Conservation (phyloP, 2,329 filamentous ascomycete genomes). For the Trichoderma sp. region DNA sequence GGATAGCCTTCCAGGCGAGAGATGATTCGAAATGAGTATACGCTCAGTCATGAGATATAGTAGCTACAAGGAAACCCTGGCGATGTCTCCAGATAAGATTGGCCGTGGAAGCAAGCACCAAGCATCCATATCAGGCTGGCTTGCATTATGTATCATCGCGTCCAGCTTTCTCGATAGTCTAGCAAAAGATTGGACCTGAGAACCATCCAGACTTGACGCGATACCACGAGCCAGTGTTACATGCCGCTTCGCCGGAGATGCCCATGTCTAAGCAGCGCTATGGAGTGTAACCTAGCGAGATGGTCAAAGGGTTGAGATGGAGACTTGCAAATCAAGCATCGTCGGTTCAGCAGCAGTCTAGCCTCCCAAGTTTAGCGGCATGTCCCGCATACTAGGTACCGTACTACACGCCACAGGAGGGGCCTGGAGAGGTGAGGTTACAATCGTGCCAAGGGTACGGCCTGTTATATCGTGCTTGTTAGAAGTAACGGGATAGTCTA, state of each 20-base stretch:
- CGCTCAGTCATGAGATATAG: background rate
- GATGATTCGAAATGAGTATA: background rate
- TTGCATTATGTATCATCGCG: background rate
- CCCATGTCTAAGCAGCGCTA: slow-evolving; percentile 5
- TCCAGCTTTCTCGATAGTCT: background rate
- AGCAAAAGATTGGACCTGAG: background rate
- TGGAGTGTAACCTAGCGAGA: slow-evolving; percentile 14
- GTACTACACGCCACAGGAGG: slow-evolving; percentile 5
- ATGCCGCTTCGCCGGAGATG: slow-evolving; percentile 13
- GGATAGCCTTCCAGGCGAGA: background rate
- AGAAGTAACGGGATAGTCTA: background rate
- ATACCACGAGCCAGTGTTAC: slow-evolving; percentile 17
- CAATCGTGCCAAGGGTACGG: background rate
- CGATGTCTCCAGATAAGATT: background rate
- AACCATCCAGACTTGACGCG: background rate
- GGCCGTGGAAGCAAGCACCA: background rate
- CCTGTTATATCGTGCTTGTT: background rate
- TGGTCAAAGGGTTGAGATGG: background rate
- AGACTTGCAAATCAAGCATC: background rate
- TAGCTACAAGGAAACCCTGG: background rate
- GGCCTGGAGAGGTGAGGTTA: slow-evolving; percentile 9
- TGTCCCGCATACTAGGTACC: background rate
- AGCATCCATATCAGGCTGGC: background rate
- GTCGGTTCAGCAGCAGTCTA: background rate
- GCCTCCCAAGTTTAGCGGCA: background rate